These are phyloP conservation scores for Boletus calvinii DNA, from an alignment of 1,284 basidiomycete species.

Conservation along the genomic window DNA sequence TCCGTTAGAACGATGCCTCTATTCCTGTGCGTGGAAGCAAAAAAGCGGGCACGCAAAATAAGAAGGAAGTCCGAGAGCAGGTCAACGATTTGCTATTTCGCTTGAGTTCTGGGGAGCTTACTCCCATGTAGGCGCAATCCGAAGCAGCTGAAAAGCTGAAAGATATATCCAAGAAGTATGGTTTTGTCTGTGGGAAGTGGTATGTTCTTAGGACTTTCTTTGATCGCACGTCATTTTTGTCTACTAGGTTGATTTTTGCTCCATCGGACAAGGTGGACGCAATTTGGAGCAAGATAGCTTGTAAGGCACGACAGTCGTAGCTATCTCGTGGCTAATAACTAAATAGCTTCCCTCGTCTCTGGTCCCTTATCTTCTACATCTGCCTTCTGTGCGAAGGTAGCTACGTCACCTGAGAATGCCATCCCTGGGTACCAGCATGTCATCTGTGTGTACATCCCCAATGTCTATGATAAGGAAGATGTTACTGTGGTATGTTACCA, in stretches of 20 bases:
- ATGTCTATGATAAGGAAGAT: constrained; percentile 61
- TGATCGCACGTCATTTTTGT: neutral
- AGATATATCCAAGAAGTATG: constrained; percentile 52
- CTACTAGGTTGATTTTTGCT: constrained; percentile 60
- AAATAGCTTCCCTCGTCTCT: constrained; percentile 55
- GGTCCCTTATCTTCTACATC: constrained; percentile 59
- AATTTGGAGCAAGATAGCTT: constrained; percentile 58
- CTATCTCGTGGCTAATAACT: constrained; percentile 2
- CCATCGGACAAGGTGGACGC: constrained; percentile 57
- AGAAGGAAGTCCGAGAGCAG: constrained; percentile 70
- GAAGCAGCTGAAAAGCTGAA: constrained; percentile 57
- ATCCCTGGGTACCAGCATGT: constrained; percentile 55
- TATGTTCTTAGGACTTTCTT: constrained; percentile 23
- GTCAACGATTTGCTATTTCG: constrained; percentile 10
- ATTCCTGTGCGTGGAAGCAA: constrained; percentile 67
- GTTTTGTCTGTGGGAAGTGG: constrained; percentile 67
- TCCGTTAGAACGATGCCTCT: constrained; percentile 53
- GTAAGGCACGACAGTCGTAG: constrained; percentile 31
- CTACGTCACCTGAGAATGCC: constrained; percentile 55
- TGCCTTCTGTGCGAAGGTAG: constrained; percentile 58
- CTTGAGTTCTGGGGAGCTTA: neutral
- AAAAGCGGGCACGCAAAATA: constrained; percentile 67
- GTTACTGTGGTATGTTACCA: constrained; percentile 50
- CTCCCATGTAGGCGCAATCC: constrained; percentile 47
- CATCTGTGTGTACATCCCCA: constrained; percentile 68